Conservation (phyloP, 2,329 filamentous ascomycete genomes). For the Geosmithia putterillii region DNA sequence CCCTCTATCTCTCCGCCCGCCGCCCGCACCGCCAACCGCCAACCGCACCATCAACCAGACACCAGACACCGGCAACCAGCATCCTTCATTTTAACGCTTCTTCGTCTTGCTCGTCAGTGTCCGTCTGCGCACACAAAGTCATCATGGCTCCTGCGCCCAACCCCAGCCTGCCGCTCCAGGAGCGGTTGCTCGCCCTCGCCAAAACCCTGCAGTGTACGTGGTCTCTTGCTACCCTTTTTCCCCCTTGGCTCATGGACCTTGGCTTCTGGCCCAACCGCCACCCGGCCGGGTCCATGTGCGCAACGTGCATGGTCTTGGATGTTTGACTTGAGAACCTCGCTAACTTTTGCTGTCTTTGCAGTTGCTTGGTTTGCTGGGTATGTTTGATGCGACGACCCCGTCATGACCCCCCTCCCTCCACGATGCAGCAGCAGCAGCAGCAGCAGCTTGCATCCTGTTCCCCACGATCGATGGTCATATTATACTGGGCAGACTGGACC, state of each 20-base stretch:
- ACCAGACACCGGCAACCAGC: no score
- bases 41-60: background rate
- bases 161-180: constrained; percentile 54
- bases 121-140: background rate
- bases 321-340: background rate
- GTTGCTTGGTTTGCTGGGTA: constrained; percentile 77
- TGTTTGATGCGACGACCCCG: constrained; percentile 24
- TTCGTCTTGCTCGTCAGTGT: background rate
- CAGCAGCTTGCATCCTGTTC: no score
- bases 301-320: background rate
- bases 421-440: no score
- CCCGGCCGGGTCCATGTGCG: no score
- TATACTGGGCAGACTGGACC: no score
- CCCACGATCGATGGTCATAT: no score
- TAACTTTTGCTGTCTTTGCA: constrained; percentile 13
- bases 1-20: background rate
- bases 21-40: background rate
- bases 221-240: constrained; percentile 8
- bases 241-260: background rate
- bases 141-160: constrained; percentile 55
- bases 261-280: no score
- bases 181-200: constrained; percentile 66
- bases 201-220: constrained; percentile 84
- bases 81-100: no score
- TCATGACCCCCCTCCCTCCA: no score